These are phyloP conservation scores for Aspergillus bridgeri DNA, from an alignment of 495 filamentous ascomycete genomes.

Conservation along the genomic window DNA sequence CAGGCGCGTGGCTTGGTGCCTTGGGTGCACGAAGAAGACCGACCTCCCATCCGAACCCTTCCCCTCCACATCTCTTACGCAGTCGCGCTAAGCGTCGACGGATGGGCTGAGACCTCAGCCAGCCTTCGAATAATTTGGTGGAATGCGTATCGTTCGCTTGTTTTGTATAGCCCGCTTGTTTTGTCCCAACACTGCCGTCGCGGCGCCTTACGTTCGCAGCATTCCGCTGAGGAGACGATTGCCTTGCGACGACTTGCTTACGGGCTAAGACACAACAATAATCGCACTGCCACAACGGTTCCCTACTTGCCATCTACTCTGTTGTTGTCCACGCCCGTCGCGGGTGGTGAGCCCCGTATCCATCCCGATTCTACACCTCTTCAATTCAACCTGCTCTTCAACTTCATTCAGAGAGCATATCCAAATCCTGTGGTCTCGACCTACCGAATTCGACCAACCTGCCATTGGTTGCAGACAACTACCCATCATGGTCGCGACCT, in stretches of 20 bases:
- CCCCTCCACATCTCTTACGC: not conserved
- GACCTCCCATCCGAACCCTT: not conserved
- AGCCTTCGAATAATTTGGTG: slow-evolving; percentile 15
- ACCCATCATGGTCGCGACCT: slow-evolving; percentile 48
- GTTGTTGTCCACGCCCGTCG: slow-evolving; percentile 17
- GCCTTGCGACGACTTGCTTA: slow-evolving; percentile 4
- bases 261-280: slow-evolving; percentile 15
- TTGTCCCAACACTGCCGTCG: slow-evolving; percentile 11
- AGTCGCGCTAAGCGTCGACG: slow-evolving; percentile 5
- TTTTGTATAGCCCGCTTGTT: slow-evolving; percentile 14
- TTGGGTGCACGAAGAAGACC: slow-evolving; percentile 15
- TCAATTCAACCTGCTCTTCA: not conserved
- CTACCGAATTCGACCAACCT: not conserved
- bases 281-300: slow-evolving; percentile 12
- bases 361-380: slow-evolving; percentile 1
- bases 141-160: slow-evolving; percentile 18
- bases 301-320: slow-evolving; percentile 1
- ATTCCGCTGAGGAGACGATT: slow-evolving; percentile 18
- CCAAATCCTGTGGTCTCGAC: slow-evolving; percentile 2
- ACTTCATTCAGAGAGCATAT: not conserved
- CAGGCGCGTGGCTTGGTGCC: slow-evolving; percentile 18
- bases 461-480: not conserved
- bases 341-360: not conserved
- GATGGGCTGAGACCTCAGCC: slow-evolving; percentile 10
- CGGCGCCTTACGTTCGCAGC: slow-evolving; percentile 12